These are phyloP conservation scores for Cladophialophora carrionii DNA, from an alignment of 2,329 filamentous ascomycete genomes.

Conservation along the genomic window DNA sequence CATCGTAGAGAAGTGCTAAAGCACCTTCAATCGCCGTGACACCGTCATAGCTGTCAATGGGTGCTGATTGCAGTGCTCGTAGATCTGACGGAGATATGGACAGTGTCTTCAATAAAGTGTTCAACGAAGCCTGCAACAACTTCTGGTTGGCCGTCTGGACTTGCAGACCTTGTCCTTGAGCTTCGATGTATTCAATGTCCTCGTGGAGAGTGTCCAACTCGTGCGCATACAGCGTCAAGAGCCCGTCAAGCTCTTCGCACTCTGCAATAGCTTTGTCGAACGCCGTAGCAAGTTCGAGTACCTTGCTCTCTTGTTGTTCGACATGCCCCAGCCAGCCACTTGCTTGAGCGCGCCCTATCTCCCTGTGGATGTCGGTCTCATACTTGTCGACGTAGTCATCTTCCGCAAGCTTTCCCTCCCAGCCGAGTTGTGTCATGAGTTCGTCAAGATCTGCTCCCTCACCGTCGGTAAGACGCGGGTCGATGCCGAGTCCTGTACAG, in stretches of 20 bases:
- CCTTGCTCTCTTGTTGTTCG: constrained; percentile 85
- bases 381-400: constrained; percentile 76
- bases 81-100: constrained; percentile 80
- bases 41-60: constrained; percentile 70
- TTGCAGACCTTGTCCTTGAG: constrained; percentile 93
- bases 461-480: constrained; percentile 73
- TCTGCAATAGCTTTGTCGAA: constrained; percentile 90
- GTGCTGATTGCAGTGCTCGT: constrained; percentile 71
- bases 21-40: constrained; percentile 77
- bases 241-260: constrained; percentile 92
- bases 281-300: constrained; percentile 80
- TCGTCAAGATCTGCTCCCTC: constrained; percentile 78
- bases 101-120: constrained; percentile 85
- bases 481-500: constrained; percentile 74
- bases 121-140: constrained; percentile 83
- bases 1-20: constrained; percentile 82
- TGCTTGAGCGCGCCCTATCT: constrained; percentile 87
- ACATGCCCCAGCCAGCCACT: constrained; percentile 85
- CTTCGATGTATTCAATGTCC: constrained; percentile 95
- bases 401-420: constrained; percentile 77
- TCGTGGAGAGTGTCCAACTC: constrained; percentile 95
- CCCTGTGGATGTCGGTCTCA: constrained; percentile 79
- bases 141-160: constrained; percentile 98
- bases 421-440: constrained; percentile 84
- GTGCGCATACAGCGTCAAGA: constrained; percentile 91